Percentiles rank a stretch among this genome's conserved stretches.
These are phyloP conservation scores for Petunia axillaris DNA, from an alignment of 257 asterid genomes.

Conservation along the genomic window DNA sequence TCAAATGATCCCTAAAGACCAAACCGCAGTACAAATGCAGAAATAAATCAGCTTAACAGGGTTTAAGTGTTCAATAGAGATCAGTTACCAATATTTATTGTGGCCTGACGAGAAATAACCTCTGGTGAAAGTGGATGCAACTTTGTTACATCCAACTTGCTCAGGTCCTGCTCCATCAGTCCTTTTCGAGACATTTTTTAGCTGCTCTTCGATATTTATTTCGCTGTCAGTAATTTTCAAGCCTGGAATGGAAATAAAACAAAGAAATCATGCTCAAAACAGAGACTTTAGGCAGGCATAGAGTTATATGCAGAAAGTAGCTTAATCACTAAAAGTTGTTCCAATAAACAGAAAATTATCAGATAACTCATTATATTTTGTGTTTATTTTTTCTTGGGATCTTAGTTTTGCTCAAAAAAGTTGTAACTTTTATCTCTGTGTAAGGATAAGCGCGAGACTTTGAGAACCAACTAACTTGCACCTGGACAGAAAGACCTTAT, in stretches of 20 bases:
- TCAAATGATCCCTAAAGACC: background rate
- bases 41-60: background rate
- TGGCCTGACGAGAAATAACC: slow-evolving; percentile 98
- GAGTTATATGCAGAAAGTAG: background rate
- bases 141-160: slow-evolving; percentile 81
- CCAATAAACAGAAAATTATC: background rate
- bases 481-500: background rate
- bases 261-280: background rate
- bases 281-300: background rate
- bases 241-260: slow-evolving; percentile 3
- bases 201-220: slow-evolving; percentile 24
- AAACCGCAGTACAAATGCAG: background rate
- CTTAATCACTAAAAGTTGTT: background rate
- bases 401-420: background rate
- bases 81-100: slow-evolving; percentile 77
- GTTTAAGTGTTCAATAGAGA: background rate
- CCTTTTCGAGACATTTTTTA: slow-evolving; percentile 83
- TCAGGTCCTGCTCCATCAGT: slow-evolving; percentile 91
- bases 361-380: background rate
- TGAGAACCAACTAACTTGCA: too few relatives aligned
- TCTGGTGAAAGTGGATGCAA: slow-evolving; percentile 96
- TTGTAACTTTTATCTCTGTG: background rate
- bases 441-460: too few relatives aligned
- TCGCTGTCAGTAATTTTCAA: background rate
- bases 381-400: background rate